Base-by-base conservation (phyloP, 805 yeast species). In the Suhomyces canberraensis region DNA sequence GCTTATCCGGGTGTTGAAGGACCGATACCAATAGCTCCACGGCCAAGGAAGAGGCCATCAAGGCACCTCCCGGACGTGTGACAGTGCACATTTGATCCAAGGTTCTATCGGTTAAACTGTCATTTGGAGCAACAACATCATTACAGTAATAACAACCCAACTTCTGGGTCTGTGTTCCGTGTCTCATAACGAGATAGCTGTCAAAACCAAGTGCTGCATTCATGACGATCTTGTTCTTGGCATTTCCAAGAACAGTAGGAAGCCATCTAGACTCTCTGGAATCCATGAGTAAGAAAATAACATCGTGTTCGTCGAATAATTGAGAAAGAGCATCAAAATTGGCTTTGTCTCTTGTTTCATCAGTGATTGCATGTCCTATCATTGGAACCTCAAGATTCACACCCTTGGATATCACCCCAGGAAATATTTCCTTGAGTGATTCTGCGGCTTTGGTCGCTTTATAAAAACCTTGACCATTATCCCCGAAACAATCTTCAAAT, bases 51-150 rank as follows among this genome's bases (percentile, higher is more conserved):
- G 95, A 76, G 0, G 98, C 97, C 61, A 88, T 64, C 50, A 84
- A 64, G 0, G 99, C 96, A 1, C 84, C 90, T 0, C 99, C 98
- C 0, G 99, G 98, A 27, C 98, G 70, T 0, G 98, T 93, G 1
- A 93, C 98, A 0, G 99, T 93, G 54, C 99, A 93, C 97, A 93
- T 93, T 60, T 93, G 98, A 61, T 93, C 99, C 39, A 93, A 65
- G 0, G 97, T 85, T 35, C 95, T 71, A 52, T 89, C 95, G 0
- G 86, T 72, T n/a, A 87, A 62, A 40, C 95, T 83, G 56, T 93
- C 95, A 2, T 79, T 69, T 0, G 99, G 98, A 0, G 97, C 98
- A 35, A 88, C 88, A 7, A 93, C 90, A 56, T 93, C 98, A 56
- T 88, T 87, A 60, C 99, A 93, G 59, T 84, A 93, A 61, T 93